Evolutionary conservation across 2,329 filamentous ascomycete genomes (phyloP).

Genomic region (Seiridium unicorne): DNA sequence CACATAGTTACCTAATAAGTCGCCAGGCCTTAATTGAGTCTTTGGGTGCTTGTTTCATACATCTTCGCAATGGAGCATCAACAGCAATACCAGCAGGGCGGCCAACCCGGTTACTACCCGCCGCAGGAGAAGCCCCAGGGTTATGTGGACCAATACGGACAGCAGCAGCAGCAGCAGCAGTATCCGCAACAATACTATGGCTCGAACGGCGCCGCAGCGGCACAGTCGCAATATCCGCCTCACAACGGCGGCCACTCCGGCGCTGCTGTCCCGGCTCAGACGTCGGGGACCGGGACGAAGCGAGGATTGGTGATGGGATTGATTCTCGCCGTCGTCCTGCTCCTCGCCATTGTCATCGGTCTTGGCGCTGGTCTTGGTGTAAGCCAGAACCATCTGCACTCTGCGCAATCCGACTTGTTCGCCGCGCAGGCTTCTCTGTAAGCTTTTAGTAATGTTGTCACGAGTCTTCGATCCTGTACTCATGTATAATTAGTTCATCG

Average conservation of each 20-base stretch:
- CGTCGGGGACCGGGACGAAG: slow-evolving; percentile 14
- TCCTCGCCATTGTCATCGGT: slow-evolving; percentile 22
- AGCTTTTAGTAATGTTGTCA: neutral
- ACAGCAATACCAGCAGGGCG: neutral
- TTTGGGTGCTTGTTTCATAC: neutral
- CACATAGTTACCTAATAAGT: neutral
- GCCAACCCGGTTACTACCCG: neutral
- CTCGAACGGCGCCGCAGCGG: slow-evolving; percentile 1
- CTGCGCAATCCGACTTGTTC: slow-evolving; percentile 17
- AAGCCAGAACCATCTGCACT: slow-evolving; percentile 21
- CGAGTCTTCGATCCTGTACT: neutral
- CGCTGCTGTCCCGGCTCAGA: neutral
- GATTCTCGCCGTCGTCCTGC: slow-evolving; percentile 14
- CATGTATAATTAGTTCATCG: neutral
- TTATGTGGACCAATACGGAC: neutral
- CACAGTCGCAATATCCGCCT: neutral
- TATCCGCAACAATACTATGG: slow-evolving; percentile 4
- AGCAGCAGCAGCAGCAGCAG: neutral
- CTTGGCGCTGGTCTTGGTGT: slow-evolving; percentile 26
- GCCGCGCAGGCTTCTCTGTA: slow-evolving; percentile 9
- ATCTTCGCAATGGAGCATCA: neutral
- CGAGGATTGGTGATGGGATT: slow-evolving; percentile 15
- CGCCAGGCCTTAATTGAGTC: neutral
- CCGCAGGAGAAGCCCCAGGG: slow-evolving; percentile 1
- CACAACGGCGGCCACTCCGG: neutral